Base-by-base conservation (phyloP, 208 protist species). In the Acanthamoeba healyi region DNA sequence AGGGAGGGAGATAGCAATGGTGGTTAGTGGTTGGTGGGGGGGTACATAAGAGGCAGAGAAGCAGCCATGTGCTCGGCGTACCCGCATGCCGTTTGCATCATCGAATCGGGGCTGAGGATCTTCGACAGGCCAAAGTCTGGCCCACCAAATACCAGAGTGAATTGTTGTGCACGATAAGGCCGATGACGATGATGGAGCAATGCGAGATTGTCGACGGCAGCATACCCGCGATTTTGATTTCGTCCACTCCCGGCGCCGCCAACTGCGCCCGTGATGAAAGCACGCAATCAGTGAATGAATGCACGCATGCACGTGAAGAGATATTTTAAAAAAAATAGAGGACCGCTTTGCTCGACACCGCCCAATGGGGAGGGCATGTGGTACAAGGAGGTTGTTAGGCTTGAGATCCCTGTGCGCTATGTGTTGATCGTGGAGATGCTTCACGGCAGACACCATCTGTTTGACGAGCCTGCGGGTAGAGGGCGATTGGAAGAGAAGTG, bases 51-150 rank as follows among this genome's bases (percentile, higher is more conserved):
- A 70, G 5, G 63, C 17, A 9, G n/a, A 72, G 19, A 15, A 63
- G 56, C 24, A 63, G 34, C 12, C 12, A 22, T 29, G 4, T 29
- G 63, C 29, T 72, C 17, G 34, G 29, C 29, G 34, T 29, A 72
- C 26, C 96, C 96, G 93, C 94, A 96, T 24, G 88, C 88, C 6
- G 96, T 97, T 51, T 95, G 90, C 91, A 97, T 54, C 70, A 96
- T 88, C 46, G 94, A 88, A 34, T 95, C 95, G 34, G 56, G 72
- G 61, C 96, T 67, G 81, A 97, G 74, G 67, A 97, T 95, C 89
- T 97, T 95, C 40, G 87, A 95, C 14, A 97, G 67, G 36, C 96
- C 96, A 94, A 96, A 96, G 61, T 97, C 96, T 44, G 94, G 38
- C 74, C 1, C 56, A 79, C 51, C 92, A 96, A 34, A 96, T 61